Conservation (phyloP, 768 basidiomycete species). For the Imleria badia region DNA sequence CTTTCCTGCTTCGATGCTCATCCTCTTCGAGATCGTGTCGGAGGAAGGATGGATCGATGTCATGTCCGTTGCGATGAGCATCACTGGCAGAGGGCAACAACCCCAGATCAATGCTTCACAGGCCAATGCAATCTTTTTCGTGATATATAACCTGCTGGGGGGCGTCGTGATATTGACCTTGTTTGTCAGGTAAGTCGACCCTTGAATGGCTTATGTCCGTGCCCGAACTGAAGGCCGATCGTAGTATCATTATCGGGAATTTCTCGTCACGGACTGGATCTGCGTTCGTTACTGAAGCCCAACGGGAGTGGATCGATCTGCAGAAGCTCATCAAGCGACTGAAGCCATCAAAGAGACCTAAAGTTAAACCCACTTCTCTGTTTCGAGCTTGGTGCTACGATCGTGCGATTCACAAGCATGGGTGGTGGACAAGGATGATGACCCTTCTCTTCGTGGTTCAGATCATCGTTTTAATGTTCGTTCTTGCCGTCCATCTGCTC, state of each 20-base stretch:
- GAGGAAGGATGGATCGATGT: constrained; percentile 96
- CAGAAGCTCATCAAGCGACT: constrained; percentile 89
- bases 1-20: constrained; percentile 79
- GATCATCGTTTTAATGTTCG: constrained; percentile 80
- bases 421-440: constrained; percentile 85
- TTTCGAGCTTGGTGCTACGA: constrained; percentile 88
- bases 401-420: constrained; percentile 86
- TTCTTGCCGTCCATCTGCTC: constrained; percentile 5
- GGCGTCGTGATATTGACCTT: constrained; percentile 87
- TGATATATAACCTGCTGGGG: constrained; percentile 89
- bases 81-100: constrained; percentile 67
- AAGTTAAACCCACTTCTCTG: constrained; percentile 47
- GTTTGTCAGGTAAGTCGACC: constrained; percentile 71
- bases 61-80: constrained; percentile 75
- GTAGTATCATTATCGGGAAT: constrained; percentile 92
- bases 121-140: constrained; percentile 85
- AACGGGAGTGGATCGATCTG: constrained; percentile 92
- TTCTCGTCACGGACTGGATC: constrained; percentile 85
- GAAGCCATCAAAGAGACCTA: constrained; percentile 80
- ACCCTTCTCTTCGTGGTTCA: constrained; percentile 83
- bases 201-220: neutral
- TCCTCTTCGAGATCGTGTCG: constrained; percentile 96
- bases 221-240: constrained; percentile 13
- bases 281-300: constrained; percentile 81
- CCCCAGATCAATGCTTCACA: constrained; percentile 72